A percentile compares a stretch with the other conserved stretches of the same genome.
Evolutionary conservation across 371 early-diverging fungal genomes (phyloP).

Genomic region (Catenaria anguillulae): DNA sequence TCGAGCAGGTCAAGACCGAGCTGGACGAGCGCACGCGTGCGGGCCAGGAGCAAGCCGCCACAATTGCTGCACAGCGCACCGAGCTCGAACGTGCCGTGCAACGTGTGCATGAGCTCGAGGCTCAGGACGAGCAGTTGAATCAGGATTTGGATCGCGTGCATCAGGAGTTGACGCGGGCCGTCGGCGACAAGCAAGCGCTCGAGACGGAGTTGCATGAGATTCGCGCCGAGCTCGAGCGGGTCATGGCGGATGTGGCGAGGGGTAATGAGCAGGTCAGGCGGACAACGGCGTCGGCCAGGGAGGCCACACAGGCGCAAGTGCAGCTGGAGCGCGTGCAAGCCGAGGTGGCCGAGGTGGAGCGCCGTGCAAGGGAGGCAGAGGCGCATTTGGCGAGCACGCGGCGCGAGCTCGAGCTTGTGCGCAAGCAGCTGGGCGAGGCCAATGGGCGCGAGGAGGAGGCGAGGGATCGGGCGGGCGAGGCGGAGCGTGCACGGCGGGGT

Average conservation of each 20-base stretch:
- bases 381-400: not conserved
- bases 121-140: too few relatives aligned
- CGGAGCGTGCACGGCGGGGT: not conserved
- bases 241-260: too few relatives aligned
- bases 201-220: not conserved
- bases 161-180: not conserved
- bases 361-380: not conserved
- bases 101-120: not conserved
- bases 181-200: not conserved
- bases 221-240: not conserved
- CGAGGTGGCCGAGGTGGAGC: constrained; percentile 1
- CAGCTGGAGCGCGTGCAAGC: not conserved
- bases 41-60: too few relatives aligned
- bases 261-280: not conserved
- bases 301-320: not conserved
- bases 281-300: not conserved
- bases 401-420: not conserved
- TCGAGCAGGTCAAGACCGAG: too few relatives aligned
- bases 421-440: not conserved
- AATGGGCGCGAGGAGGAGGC: not conserved
- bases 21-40: too few relatives aligned
- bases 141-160: not conserved
- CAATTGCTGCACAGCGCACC: not conserved
- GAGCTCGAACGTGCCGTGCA: not conserved
- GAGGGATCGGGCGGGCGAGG: not conserved